Base-by-base conservation (phyloP, 768 basidiomycete genomes). In the Russula abietina region DNA sequence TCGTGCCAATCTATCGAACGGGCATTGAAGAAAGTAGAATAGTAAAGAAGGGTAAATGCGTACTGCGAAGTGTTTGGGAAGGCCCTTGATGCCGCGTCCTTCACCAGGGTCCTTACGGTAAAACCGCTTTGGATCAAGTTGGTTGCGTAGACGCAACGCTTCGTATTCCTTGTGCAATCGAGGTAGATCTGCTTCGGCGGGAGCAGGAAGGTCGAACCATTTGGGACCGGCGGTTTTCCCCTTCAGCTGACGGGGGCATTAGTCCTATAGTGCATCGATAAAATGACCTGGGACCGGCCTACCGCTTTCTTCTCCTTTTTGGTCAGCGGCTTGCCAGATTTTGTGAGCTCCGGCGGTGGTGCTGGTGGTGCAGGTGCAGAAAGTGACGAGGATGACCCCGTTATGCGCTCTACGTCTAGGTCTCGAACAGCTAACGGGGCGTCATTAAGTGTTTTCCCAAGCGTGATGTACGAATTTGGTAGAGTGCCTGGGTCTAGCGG, bases 51-150 rank as follows among this genome's bases (percentile, higher is more conserved):
- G 54, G 41, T 51, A 43, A 48, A 60, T 26, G 75, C 85, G 66
- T 71, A 92, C 92, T n/a, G 91, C 90, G 73, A 95, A 95, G 72
- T 91, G 86, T 73, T 93, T 93, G 10, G 92, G 89, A 7, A 93
- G 75, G 28, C 88, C 87, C 72, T 90, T 91, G 72, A 89, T 84
- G 17, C 91, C 91, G 69, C 88, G 88, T 11, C 88, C 84, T 74
- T 94, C 90, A 4, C 89, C 88, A 62, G 88, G 87, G 51, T 93
- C 90, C 72, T 91, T 93, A 65, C 85, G 79, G 75, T 94, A 91
- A 75, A 95, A 95, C 24, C 91, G 82, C 72, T 96, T 97, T 19
- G 93, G 93, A 69, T 97, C 94, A 22, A 97, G 81, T 61, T 92
- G 88, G 71, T 93, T 93, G 55, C 88, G 83, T 52, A 97, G 76